phyloP scores from a whole-genome alignment of 495 filamentous ascomycete species.

The Penicillium coffeae region DNA sequence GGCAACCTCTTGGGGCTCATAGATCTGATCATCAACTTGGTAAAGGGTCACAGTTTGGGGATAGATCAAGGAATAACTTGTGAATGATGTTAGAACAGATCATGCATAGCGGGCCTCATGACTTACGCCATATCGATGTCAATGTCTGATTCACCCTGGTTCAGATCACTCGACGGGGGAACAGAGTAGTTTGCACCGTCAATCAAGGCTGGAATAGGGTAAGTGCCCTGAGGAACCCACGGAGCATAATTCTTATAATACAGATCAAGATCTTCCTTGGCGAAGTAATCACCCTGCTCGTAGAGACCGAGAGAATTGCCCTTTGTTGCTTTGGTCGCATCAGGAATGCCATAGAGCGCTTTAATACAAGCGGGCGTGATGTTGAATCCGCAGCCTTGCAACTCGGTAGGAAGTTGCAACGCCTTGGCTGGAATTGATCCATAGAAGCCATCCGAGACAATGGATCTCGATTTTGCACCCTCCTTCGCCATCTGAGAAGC shows the following conservation, averaged over 20 bases:
- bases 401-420: slow-evolving; percentile 10
- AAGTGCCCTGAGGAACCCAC: slow-evolving; percentile 38
- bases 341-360: slow-evolving; percentile 50
- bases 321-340: slow-evolving; percentile 27
- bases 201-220: slow-evolving; percentile 38
- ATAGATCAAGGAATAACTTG: slow-evolving; percentile 40
- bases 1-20: slow-evolving; percentile 30
- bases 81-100: not conserved
- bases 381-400: slow-evolving; percentile 35
- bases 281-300: slow-evolving; percentile 46
- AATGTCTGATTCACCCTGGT: slow-evolving; percentile 43
- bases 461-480: slow-evolving; percentile 8
- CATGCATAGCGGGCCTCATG: not conserved
- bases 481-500: slow-evolving; percentile 17
- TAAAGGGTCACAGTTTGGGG: slow-evolving; percentile 55
- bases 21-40: slow-evolving; percentile 52
- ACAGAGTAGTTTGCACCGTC: slow-evolving; percentile 39
- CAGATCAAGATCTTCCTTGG: slow-evolving; percentile 53
- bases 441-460: not conserved
- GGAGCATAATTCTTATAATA: slow-evolving; percentile 51
- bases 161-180: slow-evolving; percentile 22
- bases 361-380: slow-evolving; percentile 55
- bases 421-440: slow-evolving; percentile 16
- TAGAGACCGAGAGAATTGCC: slow-evolving; percentile 53
- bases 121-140: slow-evolving; percentile 44